Evolutionary conservation across 768 basidiomycete genomes (phyloP), one percentile per base, ranked within the genome.

Genomic region (Agrocybe praecox): DNA sequence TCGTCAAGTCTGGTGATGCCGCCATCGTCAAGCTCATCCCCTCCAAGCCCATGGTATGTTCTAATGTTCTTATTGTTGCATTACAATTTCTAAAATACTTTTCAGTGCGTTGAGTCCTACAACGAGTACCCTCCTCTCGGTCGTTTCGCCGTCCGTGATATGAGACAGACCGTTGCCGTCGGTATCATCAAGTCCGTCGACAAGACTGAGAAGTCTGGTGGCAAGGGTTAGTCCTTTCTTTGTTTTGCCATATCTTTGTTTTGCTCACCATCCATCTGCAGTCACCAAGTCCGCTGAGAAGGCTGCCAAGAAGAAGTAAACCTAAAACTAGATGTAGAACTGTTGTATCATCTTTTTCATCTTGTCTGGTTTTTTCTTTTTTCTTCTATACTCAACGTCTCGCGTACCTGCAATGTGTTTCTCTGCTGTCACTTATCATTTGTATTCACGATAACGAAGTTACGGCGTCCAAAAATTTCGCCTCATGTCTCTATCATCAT

Each of bases 121-220:
- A 88, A 89, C 72, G 92, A 95, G 77, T 99, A 98, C 81, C 96
- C 97, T 67, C 97, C 97, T 77, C 90, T 99, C 64, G 96, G 97
- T 83, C 96, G 96, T 76, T 96, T 96, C 80, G 95, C 95, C 70
- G 95, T 97, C 76, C 95, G 95, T 89, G 95, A 97, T 85, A 97
- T 98, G 96, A 90, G 96, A 76, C 96, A 98, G 82, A 97, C 96
- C 62, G 96, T 99, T 62, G 95, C 95, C 64, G 95, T 97, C 69
- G 95, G 95, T 78, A 91, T 98, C 81, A 97, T 98, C 86, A 98
- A 98, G 84, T 86, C 87, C 59, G 95, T 97, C 62, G 95, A 97
- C 53, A 96, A 96, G 88, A 85, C 93, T 64, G 94, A 96, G 57
- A 95, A 93, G 77, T 66, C 80, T 70, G 81, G 84, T 68, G 94